Conservation (phyloP, 495 filamentous ascomycete genomes). For the Penicillium canariense region DNA sequence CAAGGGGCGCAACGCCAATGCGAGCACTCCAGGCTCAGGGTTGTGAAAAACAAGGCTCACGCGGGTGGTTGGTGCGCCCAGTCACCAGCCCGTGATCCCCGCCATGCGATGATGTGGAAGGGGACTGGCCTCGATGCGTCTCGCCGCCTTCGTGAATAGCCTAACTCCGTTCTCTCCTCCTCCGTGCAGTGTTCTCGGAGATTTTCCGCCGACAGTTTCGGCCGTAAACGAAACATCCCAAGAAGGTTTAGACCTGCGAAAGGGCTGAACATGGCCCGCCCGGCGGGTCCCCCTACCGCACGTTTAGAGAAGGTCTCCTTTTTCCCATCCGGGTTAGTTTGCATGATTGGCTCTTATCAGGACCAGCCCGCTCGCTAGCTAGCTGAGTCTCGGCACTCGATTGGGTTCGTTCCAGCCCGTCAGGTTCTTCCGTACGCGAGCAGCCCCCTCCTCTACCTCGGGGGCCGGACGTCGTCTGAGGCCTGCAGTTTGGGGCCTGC, state of each 20-base stretch:
- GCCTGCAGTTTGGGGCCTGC: background rate
- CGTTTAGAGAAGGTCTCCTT: background rate
- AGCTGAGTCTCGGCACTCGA: background rate
- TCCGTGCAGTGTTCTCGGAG: background rate
- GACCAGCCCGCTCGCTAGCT: background rate
- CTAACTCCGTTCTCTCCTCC: background rate
- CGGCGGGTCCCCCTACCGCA: background rate
- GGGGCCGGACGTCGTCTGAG: background rate
- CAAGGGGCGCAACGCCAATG: too few species aligned
- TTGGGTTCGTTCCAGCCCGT: background rate
- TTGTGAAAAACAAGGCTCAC: too few species aligned
- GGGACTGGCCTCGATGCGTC: too few species aligned
- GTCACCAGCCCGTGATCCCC: too few species aligned
- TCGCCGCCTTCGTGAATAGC: too few species aligned
- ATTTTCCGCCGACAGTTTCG: slow-evolving; percentile 2
- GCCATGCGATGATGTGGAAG: too few species aligned
- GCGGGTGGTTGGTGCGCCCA: too few species aligned
- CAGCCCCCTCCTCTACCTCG: too few species aligned
- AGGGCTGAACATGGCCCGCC: slow-evolving; percentile 3
- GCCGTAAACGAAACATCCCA: background rate
- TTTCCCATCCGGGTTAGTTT: slow-evolving; percentile 6
- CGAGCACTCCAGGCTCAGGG: too few species aligned
- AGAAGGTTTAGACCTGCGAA: background rate
- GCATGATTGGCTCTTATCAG: slow-evolving; percentile 5
- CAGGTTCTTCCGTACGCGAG: background rate